Percentiles rank a stretch among this genome's conserved stretches.
phyloP scores from a whole-genome alignment of 345 rosid genomes.

The Psidium friedrichsthalianum region DNA sequence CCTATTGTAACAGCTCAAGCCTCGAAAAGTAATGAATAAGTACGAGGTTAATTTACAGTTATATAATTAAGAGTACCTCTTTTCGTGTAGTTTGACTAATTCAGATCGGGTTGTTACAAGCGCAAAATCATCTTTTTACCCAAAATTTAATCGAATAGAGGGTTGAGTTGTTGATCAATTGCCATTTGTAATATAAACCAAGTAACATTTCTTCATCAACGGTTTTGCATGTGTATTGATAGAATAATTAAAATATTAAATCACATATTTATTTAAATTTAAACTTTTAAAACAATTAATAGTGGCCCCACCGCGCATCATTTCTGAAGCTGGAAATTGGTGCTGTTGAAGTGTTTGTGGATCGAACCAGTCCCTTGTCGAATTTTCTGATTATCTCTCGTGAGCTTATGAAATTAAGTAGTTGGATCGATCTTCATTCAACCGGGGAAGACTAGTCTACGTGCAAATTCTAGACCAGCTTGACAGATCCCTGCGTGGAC shows the following conservation, averaged over 20 bases:
- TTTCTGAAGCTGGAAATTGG: too few relatives aligned
- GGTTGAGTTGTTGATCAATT: not conserved
- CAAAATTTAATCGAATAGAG: not conserved
- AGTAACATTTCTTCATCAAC: not conserved
- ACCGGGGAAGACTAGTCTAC: not conserved
- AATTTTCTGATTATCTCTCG: not conserved
- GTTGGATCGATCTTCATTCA: not conserved
- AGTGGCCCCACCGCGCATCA: too few relatives aligned
- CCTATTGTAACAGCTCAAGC: not conserved
- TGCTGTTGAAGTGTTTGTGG: too few relatives aligned
- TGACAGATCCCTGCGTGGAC: not conserved
- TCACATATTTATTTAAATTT: too few relatives aligned
- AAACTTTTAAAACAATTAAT: too few relatives aligned
- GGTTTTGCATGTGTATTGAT: not conserved
- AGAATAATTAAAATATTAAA: too few relatives aligned
- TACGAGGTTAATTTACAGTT: not conserved
- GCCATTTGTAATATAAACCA: not conserved
- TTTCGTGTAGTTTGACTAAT: not conserved
- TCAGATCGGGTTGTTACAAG: not conserved
- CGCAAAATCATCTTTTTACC: not conserved
- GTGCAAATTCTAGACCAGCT: not conserved
- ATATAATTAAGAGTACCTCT: not conserved
- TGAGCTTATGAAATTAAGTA: not conserved
- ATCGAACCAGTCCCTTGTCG: not conserved
- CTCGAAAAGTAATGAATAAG: not conserved